phyloP scores from a whole-genome alignment of 148 eudicot species.

The Simmondsia chinensis region DNA sequence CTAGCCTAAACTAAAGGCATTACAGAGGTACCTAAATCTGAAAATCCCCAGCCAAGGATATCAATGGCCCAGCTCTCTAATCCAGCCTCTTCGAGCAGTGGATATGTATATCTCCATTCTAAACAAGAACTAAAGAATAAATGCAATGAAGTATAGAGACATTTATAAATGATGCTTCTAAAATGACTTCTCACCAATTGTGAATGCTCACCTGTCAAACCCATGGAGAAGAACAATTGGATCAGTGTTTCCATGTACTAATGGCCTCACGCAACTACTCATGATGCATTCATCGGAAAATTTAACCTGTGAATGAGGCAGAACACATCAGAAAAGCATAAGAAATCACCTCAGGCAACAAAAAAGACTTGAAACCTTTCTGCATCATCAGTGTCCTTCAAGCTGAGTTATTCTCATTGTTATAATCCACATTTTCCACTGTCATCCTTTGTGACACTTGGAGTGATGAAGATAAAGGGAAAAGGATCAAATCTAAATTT shows the following conservation, averaged over 20 bases:
- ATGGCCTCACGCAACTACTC: constrained; percentile 92
- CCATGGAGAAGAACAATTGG: constrained; percentile 94
- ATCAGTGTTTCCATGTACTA: constrained; percentile 24
- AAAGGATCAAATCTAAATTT: no score
- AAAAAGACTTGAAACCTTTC: no score
- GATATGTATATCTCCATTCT: constrained; percentile 89
- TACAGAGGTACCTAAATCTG: constrained; percentile 55
- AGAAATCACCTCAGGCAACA: no score
- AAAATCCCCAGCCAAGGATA: constrained; percentile 95
- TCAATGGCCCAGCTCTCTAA: constrained; percentile 90
- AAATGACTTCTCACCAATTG: neutral
- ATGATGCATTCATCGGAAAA: constrained; percentile 31
- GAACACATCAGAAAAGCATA: no score
- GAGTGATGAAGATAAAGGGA: no score
- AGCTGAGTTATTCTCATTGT: no score
- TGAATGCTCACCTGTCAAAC: constrained; percentile 61
- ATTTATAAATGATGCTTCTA: constrained; percentile 1
- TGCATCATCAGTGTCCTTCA: no score
- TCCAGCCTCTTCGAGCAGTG: constrained; percentile 89
- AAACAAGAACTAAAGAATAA: constrained; percentile 82
- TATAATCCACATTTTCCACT: no score
- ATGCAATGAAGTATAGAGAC: constrained; percentile 29
- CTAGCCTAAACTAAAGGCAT: neutral
- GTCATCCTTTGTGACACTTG: no score
- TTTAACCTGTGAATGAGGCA: constrained; percentile 60